Conservation (phyloP, 495 filamentous ascomycete genomes). For the Daldinia concentrica region DNA sequence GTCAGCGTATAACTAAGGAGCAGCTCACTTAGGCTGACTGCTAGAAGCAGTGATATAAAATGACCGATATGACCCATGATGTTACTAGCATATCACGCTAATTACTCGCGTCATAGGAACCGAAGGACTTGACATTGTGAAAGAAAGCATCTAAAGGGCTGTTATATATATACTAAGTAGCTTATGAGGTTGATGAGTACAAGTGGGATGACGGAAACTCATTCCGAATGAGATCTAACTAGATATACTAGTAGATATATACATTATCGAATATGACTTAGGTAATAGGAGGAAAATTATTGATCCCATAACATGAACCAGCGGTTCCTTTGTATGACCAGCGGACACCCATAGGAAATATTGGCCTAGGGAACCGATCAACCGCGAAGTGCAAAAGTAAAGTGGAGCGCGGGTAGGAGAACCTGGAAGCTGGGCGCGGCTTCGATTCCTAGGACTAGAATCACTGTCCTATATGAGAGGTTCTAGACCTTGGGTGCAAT, state of each 20-base stretch:
- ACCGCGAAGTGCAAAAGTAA: not conserved
- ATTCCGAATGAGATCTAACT: conserved; percentile 27
- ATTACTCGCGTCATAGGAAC: conserved; percentile 2
- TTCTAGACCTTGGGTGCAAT: conserved; percentile 19
- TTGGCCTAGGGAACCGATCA: conserved; percentile 6
- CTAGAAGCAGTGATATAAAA: conserved; percentile 34
- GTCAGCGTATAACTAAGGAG: not conserved
- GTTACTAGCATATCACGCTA: conserved; percentile 12
- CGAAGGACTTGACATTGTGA: conserved; percentile 7
- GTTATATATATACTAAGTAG: conserved; percentile 17
- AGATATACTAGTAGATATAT: conserved; percentile 1
- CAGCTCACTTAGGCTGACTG: conserved; percentile 37
- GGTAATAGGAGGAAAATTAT: conserved; percentile 20
- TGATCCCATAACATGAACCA: not conserved
- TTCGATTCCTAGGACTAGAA: conserved; percentile 25
- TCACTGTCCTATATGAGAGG: not conserved
- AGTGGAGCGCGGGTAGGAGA: conserved; percentile 15
- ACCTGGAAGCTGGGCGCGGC: conserved; percentile 27
- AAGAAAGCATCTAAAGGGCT: not conserved
- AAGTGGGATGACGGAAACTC: conserved; percentile 16
- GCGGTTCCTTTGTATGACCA: too few species aligned
- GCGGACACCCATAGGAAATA: not conserved
- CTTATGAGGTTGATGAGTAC: conserved; percentile 13
- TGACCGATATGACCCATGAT: conserved; percentile 37
- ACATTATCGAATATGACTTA: not conserved